Percentiles rank a stretch among this genome's conserved stretches.
These are phyloP conservation scores for Penicillium sp. DNA, from an alignment of 2,329 filamentous ascomycete genomes.

Conservation along the genomic window DNA sequence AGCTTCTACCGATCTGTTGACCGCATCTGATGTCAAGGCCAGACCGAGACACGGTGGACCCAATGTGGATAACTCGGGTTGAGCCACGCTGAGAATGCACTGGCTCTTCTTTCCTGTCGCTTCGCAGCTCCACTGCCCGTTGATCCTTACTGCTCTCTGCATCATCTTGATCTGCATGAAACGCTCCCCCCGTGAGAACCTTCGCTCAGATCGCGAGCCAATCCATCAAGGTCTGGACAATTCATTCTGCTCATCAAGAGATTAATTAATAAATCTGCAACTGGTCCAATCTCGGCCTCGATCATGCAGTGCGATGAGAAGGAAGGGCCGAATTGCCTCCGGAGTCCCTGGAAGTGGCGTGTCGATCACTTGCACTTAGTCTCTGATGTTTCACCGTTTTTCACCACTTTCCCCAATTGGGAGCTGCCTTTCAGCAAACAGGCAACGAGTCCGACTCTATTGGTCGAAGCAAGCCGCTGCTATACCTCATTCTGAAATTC, in stretches of 20 bases:
- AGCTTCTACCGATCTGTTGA: background rate
- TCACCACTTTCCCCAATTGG: background rate
- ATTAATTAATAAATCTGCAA: background rate
- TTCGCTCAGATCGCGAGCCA: background rate
- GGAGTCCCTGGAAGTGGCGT: background rate
- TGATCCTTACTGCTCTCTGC: slow-evolving; percentile 12
- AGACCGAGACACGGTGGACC: slow-evolving; percentile 11
- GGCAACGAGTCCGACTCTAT: background rate
- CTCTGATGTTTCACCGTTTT: background rate
- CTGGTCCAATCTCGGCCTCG: background rate
- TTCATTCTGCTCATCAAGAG: background rate
- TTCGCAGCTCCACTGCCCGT: slow-evolving; percentile 1
- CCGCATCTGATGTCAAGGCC: slow-evolving; percentile 7
- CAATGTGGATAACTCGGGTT: background rate
- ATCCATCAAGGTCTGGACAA: background rate
- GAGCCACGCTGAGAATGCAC: slow-evolving; percentile 1
- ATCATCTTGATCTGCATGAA: slow-evolving; percentile 10
- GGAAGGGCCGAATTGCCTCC: background rate
- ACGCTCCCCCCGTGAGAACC: slow-evolving; percentile 10
- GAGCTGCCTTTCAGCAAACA: background rate
- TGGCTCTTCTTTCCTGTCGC: background rate
- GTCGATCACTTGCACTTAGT: background rate
- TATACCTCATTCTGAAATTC: slow-evolving; percentile 5
- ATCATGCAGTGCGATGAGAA: background rate
- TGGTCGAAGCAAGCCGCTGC: slow-evolving; percentile 5